Evolutionary conservation across 331 rosid species (phyloP), one percentile per base, ranked within the genome.

Genomic region (Rhamnella rubrinervis): DNA sequence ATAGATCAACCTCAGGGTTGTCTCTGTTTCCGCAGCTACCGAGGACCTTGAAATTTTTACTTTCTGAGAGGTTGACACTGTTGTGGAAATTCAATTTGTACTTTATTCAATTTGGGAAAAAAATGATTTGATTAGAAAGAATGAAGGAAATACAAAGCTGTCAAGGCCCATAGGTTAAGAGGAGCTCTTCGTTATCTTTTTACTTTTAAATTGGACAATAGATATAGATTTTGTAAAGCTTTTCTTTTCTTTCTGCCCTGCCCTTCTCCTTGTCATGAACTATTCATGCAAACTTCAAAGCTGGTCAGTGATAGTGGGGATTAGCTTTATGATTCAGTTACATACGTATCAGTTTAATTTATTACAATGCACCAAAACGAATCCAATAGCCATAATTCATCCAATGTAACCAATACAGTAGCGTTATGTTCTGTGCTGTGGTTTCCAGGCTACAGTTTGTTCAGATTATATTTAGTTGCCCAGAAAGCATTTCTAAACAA

Each of bases 1-100:
- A 26, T 13, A 55, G 98, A 88, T 77, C 97, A 93, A 71, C 78
- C 86, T 41, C 96, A 93, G 78, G 87, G 98, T 59, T 93, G 98
- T 80, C 63, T 85, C 15, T 93, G 98, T 79, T 93, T 93, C 83
- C 84, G 90, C 73, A 82, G 82, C 75, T 63, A 86, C 65, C 78
- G 97, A 73, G 98, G 98, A 61, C 98, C 98, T 61, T 93, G 84
- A 90, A 74, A 77, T 71, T 66, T 61, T 67, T 62, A 69, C 13
- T 23, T 74, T 70, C 15, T 37, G 25, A 44, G 66, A 38, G 61
- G 9, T 19, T 70, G 35, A 6, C 28, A 49, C 50, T 53, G 60
- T 71, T 75, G 67, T 78, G 77, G 75, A 80, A 67, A 80, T 80
- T 70, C 77, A 70, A 67, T 81, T 81, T 86, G 87, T 82, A 78